Conservation (phyloP, 2,329 filamentous ascomycete genomes). For the Alternaria postmessia region DNA sequence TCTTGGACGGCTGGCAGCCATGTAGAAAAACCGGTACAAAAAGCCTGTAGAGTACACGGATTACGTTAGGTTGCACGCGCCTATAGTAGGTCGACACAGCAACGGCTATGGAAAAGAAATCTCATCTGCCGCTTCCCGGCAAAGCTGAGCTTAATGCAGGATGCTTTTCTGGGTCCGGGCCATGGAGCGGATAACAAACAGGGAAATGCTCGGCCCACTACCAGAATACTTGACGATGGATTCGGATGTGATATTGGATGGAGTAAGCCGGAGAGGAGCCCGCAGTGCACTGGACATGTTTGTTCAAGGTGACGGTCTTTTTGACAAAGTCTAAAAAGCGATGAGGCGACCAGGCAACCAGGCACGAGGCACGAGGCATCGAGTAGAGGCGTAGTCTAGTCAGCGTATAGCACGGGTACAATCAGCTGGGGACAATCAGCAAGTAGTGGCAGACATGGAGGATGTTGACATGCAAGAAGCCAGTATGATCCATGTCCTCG, state of each 20-base stretch:
- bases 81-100: slow-evolving; percentile 12
- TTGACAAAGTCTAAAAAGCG: not conserved
- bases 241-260: not conserved
- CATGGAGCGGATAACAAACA: not conserved
- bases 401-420: slow-evolving; percentile 2
- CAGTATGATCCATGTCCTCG: slow-evolving; percentile 15
- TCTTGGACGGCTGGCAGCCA: not conserved
- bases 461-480: slow-evolving; percentile 36
- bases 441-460: not conserved
- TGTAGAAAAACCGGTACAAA: not conserved
- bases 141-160: not conserved
- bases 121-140: slow-evolving; percentile 1
- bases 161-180: not conserved
- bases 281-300: not conserved
- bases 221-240: not conserved
- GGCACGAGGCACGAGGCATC: not conserved
- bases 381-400: not conserved
- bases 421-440: not conserved
- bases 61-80: slow-evolving; percentile 4
- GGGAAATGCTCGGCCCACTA: not conserved
- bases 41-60: not conserved
- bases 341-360: not conserved
- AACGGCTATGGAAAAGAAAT: slow-evolving; percentile 10
- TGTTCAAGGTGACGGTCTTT: not conserved
- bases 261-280: not conserved